A percentile compares a stretch with the other conserved stretches of the same genome.
Conservation (phyloP, 768 basidiomycete species). For the Suillus alpinus region DNA sequence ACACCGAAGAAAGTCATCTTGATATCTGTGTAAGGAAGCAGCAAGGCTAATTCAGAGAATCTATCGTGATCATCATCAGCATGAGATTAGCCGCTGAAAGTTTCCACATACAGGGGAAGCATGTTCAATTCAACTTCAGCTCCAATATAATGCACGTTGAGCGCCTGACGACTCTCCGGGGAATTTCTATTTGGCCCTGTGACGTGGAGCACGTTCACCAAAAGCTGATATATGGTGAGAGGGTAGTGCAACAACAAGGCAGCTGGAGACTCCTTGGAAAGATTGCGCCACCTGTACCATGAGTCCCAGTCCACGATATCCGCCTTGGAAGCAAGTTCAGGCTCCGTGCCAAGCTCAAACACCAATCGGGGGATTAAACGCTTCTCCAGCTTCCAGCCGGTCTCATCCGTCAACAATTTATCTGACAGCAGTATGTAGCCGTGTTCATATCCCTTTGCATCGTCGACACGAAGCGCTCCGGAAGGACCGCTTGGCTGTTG, state of each 20-base stretch:
- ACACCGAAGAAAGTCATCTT: conserved; percentile 40
- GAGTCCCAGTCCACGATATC: conserved; percentile 39
- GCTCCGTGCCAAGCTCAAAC: conserved; percentile 27
- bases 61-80: conserved; percentile 20
- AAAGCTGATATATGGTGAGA: conserved; percentile 37
- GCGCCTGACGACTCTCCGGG: conserved; percentile 20
- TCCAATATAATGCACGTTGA: conserved; percentile 37
- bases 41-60: conserved; percentile 44
- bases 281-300: conserved; percentile 45
- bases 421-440: conserved; percentile 33
- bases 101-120: conserved; percentile 36
- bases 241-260: conserved; percentile 45
- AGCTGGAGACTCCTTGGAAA: conserved; percentile 41
- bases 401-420: conserved; percentile 28
- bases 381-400: conserved; percentile 36
- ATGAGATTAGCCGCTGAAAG: neutral
- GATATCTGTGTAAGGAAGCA: conserved; percentile 44
- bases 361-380: conserved; percentile 33
- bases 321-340: conserved; percentile 21
- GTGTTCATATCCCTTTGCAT: conserved; percentile 25
- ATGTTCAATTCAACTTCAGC: conserved; percentile 39
- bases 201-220: conserved; percentile 33
- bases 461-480: conserved; percentile 9
- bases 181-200: conserved; percentile 22
- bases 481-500: conserved; percentile 9